These are phyloP conservation scores for Papiliotrema terrestris DNA, from an alignment of 1,284 basidiomycete genomes.

Conservation along the genomic window DNA sequence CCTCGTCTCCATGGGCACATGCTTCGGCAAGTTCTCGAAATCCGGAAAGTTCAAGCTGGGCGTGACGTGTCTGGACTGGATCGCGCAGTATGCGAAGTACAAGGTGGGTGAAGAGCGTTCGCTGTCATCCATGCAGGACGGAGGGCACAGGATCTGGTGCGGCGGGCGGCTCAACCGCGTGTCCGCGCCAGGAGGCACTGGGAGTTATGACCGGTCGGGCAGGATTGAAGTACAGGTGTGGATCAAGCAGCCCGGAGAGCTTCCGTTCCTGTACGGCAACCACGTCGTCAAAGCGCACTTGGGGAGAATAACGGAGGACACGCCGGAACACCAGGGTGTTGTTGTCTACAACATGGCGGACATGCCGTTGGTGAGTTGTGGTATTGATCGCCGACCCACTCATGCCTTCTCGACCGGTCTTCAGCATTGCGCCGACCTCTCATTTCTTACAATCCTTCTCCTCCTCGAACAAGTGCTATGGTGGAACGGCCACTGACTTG, in stretches of 20 bases:
- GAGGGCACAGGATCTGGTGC: background rate
- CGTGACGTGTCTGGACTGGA: conserved; percentile 85
- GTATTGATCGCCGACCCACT: background rate
- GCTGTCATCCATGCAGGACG: background rate
- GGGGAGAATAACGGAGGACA: conserved; percentile 98
- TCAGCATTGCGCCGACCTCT: background rate
- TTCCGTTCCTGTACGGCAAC: conserved; percentile 98
- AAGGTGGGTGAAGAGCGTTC: conserved; percentile 62
- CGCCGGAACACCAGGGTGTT: conserved; percentile 97
- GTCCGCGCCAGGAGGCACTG: no score
- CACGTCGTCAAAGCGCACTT: conserved; percentile 98
- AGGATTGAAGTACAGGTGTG: conserved; percentile 65
- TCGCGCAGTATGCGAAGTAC: conserved; percentile 96
- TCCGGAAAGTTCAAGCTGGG: conserved; percentile 97
- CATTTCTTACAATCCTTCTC: background rate
- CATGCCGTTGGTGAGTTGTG: conserved; percentile 69
- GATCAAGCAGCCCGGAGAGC: conserved; percentile 99
- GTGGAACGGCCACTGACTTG: background rate
- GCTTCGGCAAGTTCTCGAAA: conserved; percentile 97
- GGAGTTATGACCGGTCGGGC: no score
- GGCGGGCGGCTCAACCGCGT: no score
- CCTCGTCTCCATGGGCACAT: conserved; percentile 90
- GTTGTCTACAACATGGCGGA: conserved; percentile 96
- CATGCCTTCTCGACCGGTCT: background rate
- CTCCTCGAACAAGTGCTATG: background rate